Percentiles rank a stretch among this genome's conserved stretches.
Evolutionary conservation across 495 filamentous ascomycete species (phyloP).

Genomic region (Extremus antarcticus): DNA sequence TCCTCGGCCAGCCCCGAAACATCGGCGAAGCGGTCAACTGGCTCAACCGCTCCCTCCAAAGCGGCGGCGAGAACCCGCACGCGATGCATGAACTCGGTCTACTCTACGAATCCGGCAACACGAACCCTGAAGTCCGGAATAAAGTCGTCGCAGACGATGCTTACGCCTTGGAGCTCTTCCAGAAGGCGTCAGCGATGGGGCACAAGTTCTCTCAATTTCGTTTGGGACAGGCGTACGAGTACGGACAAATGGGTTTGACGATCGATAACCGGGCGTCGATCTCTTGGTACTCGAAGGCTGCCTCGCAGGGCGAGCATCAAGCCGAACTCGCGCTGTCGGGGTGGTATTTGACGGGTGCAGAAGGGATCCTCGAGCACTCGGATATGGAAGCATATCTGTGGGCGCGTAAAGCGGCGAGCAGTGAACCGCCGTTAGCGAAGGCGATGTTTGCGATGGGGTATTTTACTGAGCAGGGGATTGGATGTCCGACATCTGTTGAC

Average conservation of each 20-base stretch:
- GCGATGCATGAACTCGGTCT: constrained; percentile 86
- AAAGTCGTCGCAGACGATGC: constrained; percentile 66
- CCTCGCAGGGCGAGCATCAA: constrained; percentile 89
- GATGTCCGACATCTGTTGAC: constrained; percentile 72
- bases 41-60: constrained; percentile 86
- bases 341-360: constrained; percentile 90
- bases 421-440: constrained; percentile 62
- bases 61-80: constrained; percentile 82
- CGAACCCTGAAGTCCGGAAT: constrained; percentile 31
- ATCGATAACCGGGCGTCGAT: constrained; percentile 77
- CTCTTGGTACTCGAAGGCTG: constrained; percentile 83
- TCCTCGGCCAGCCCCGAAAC: constrained; percentile 82
- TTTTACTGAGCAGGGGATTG: constrained; percentile 91
- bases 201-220: constrained; percentile 94
- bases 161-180: constrained; percentile 70
- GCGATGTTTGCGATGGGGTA: constrained; percentile 98
- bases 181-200: constrained; percentile 76
- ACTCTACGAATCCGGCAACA: constrained; percentile 59
- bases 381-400: constrained; percentile 96
- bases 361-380: constrained; percentile 78
- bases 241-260: constrained; percentile 69
- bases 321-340: constrained; percentile 84
- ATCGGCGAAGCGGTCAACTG: constrained; percentile 75
- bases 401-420: constrained; percentile 83
- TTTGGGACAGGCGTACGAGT: constrained; percentile 79